A percentile compares a stretch with the other conserved stretches of the same genome.
Conservation (phyloP, 495 filamentous ascomycete genomes). For the Penicillium pulvis region DNA sequence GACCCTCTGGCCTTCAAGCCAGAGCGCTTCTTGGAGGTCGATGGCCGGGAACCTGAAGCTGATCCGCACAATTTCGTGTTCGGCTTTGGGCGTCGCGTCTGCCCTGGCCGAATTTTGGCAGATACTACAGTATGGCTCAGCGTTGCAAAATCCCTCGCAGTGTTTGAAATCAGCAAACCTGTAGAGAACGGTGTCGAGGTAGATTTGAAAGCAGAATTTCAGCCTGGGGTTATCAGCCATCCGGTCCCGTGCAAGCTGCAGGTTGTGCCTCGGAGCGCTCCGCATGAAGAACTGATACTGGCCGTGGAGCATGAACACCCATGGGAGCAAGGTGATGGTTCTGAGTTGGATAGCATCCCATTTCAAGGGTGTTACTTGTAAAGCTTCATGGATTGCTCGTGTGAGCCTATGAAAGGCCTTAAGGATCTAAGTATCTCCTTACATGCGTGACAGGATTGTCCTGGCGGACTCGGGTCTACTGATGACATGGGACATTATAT, state of each 20-base stretch:
- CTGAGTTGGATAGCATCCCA: background rate
- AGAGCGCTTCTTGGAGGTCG: slow-evolving; percentile 2
- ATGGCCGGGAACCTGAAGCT: background rate
- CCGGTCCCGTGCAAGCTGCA: background rate
- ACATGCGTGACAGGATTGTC: too few species aligned
- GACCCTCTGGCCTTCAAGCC: slow-evolving; percentile 16
- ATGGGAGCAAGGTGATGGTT: background rate
- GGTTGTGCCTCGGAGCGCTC: background rate
- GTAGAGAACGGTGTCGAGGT: background rate
- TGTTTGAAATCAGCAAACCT: background rate
- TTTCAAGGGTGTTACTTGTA: background rate
- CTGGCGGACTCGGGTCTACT: too few species aligned
- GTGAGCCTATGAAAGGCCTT: background rate
- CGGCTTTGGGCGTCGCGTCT: background rate
- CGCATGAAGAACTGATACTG: background rate
- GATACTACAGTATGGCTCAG: background rate
- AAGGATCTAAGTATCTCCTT: background rate
- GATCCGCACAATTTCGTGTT: background rate
- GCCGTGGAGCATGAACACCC: background rate
- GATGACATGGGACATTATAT: too few species aligned
- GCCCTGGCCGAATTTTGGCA: background rate
- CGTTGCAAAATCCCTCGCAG: background rate
- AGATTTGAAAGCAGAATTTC: background rate
- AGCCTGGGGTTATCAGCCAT: background rate
- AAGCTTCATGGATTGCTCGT: background rate